A percentile compares a stretch with the other conserved stretches of the same genome.
Evolutionary conservation across 352 stramenopile genomes (phyloP).

Genomic region (Globisporangium apiculatum): DNA sequence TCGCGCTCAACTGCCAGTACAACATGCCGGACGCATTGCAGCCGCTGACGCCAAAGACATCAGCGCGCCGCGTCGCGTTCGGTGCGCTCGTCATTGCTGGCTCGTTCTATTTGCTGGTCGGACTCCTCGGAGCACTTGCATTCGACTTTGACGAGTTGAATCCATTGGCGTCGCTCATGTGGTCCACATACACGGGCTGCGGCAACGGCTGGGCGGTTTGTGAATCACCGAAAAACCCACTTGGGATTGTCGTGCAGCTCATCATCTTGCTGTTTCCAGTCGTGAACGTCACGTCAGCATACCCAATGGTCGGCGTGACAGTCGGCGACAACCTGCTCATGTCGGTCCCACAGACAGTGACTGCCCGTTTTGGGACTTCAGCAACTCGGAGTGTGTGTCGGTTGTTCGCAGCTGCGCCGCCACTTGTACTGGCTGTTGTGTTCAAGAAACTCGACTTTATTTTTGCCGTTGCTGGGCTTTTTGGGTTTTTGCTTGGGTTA

Average conservation of each 20-base stretch:
- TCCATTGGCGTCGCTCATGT: slow-evolving; percentile 73
- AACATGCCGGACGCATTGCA: slow-evolving; percentile 83
- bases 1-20: slow-evolving; percentile 87
- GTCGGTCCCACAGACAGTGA: slow-evolving; percentile 66
- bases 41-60: slow-evolving; percentile 62
- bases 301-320: slow-evolving; percentile 79
- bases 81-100: slow-evolving; percentile 53
- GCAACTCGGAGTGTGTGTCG: slow-evolving; percentile 51
- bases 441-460: slow-evolving; percentile 89
- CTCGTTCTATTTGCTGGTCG: slow-evolving; percentile 68
- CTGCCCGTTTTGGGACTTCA: slow-evolving; percentile 32
- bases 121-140: slow-evolving; percentile 58
- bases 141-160: slow-evolving; percentile 66
- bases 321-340: slow-evolving; percentile 84
- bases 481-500: slow-evolving; percentile 70
- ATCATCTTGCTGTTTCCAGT: slow-evolving; percentile 80
- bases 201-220: slow-evolving; percentile 71
- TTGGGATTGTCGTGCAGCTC: slow-evolving; percentile 61
- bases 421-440: slow-evolving; percentile 64
- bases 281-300: slow-evolving; percentile 79
- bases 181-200: slow-evolving; percentile 71
- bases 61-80: slow-evolving; percentile 58
- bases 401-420: slow-evolving; percentile 52
- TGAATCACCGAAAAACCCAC: slow-evolving; percentile 23
- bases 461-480: slow-evolving; percentile 68